Base-by-base conservation (phyloP, 163 green algal genomes). In the Prototheca stagnorum region DNA sequence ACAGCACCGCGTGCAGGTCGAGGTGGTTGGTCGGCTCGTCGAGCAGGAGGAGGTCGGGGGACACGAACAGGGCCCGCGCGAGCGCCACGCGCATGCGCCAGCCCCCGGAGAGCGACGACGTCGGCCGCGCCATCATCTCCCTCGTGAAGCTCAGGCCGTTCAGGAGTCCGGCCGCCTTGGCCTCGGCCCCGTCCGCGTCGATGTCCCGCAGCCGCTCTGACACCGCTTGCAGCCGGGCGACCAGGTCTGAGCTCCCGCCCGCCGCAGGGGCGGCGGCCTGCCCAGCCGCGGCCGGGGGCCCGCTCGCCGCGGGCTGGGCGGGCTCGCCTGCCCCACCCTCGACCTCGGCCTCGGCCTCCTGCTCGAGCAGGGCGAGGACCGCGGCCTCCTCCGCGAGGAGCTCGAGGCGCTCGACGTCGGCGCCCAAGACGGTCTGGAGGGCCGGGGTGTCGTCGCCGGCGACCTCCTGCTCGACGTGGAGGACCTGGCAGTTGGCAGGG, bases 21-120 rank as follows among this genome's bases (percentile, higher is more conserved):
- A 70, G 59, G 53, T 95, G 86, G 70, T 95, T 94, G 36, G 86
- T 96, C 5, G 86, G 86, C 76, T 96, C 86, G 59, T 96, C 86
- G 45, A 93, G 65, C 37, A 89, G 61, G 56, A 90, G 59, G 42
- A 90, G 42, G 53, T 85, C 71, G 31, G 77, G 78, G 37, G 92
- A 63, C 43, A 92, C 77, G 60, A 94, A 95, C 47, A 96, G 72
- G 28, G 86, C 86, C 2, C 84, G 55, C 4, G 86, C 86, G 26
- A 96, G 64, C 14, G 81, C 72, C 28, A 95, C 75, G 6, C 86
- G 77, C 86, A 95, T 95, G 50, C 86, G 72, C 85, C 85, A 93
- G 3, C 78, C 78, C 9, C 62, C 62, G 25, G 51, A 79, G 56
- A 94, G 84, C 8, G 64, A 79, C 22, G 55, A 61, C 9, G 78